Conservation (phyloP, 345 rosid species). For the Angophora floribunda region DNA sequence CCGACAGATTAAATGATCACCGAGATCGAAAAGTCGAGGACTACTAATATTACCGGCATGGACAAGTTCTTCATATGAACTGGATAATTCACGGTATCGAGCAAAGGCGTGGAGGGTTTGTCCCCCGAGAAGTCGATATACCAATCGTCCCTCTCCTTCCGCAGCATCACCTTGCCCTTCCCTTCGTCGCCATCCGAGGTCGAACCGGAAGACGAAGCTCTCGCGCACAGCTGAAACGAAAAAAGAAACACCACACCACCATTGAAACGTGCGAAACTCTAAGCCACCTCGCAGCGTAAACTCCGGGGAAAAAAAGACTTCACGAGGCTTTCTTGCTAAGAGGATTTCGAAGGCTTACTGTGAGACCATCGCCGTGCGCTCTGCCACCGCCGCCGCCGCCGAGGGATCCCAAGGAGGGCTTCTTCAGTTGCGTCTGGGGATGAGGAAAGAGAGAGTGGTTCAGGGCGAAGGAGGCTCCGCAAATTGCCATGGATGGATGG, state of each 20-base stretch:
- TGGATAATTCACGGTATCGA: slow-evolving; percentile 67
- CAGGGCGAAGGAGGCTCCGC: neutral
- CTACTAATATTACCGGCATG: slow-evolving; percentile 19
- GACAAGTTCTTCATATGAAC: slow-evolving; percentile 67
- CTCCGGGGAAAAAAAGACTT: neutral
- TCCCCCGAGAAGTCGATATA: slow-evolving; percentile 31
- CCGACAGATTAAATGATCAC: neutral
- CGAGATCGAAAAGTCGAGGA: neutral
- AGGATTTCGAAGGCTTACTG: neutral
- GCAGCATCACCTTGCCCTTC: slow-evolving; percentile 11
- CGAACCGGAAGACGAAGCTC: slow-evolving; percentile 20
- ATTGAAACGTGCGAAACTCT: neutral
- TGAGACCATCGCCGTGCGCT: neutral
- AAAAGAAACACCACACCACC: neutral
- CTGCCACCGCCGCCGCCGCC: neutral
- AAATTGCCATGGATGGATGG: neutral
- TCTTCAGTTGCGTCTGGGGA: neutral
- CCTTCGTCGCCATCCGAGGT: slow-evolving; percentile 20
- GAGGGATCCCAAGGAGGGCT: neutral
- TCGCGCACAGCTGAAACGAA: slow-evolving; percentile 19
- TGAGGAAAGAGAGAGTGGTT: neutral
- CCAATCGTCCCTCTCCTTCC: slow-evolving; percentile 30
- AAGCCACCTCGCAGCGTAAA: neutral
- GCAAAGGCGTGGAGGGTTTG: slow-evolving; percentile 59
- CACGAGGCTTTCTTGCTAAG: neutral